Conservation (phyloP, 1,139 yeast genomes). For the Yamadazyma membranifaciens region DNA sequence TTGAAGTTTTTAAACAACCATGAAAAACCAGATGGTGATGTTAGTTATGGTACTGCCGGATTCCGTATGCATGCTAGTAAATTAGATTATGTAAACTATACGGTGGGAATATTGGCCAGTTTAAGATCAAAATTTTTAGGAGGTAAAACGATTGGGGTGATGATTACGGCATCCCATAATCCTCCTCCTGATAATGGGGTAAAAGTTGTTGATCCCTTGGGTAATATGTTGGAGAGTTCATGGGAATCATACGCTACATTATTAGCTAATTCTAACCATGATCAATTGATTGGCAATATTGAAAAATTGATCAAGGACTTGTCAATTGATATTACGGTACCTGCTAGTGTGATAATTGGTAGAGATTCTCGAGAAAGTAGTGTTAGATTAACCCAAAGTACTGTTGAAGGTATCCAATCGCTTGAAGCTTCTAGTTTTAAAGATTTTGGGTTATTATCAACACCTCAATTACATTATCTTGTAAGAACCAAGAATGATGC, state of each 20-base stretch:
- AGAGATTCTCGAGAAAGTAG: conserved; percentile 81
- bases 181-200: conserved; percentile 98
- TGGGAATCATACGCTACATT: conserved; percentile 87
- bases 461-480: conserved; percentile 92
- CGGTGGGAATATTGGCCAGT: conserved; percentile 80
- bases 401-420: conserved; percentile 65
- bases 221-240: conserved; percentile 80
- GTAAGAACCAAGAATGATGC: conserved; percentile 70
- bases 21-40: conserved; percentile 48
- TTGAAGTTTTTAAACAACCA: conserved; percentile 18
- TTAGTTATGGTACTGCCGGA: conserved; percentile 94
- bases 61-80: conserved; percentile 74
- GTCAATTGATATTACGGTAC: conserved; percentile 35
- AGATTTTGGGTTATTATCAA: conserved; percentile 75
- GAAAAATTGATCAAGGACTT: conserved; percentile 28
- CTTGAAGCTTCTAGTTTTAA: conserved; percentile 42
- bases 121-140: conserved; percentile 70
- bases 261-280: conserved; percentile 69
- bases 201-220: conserved; percentile 88
- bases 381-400: conserved; percentile 57
- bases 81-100: conserved; percentile 80
- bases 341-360: conserved; percentile 53
- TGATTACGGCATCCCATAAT: conserved; percentile 97
- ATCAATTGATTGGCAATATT: conserved; percentile 26
- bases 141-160: conserved; percentile 78